These are phyloP conservation scores for Haplosporangium sp. DNA, from an alignment of 371 early-diverging fungal species.

Conservation along the genomic window DNA sequence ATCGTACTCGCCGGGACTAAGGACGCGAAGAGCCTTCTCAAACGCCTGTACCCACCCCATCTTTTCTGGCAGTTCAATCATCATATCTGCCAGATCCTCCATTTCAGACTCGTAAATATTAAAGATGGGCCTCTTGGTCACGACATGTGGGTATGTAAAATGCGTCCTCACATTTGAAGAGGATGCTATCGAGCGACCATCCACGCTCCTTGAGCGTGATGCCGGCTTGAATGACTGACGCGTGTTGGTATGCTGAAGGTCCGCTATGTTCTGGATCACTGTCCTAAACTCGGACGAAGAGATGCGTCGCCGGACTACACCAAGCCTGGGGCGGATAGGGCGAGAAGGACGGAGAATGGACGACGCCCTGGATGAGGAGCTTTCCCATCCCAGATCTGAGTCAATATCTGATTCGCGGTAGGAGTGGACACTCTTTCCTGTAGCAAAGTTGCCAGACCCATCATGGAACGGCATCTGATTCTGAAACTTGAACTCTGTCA, in stretches of 20 bases:
- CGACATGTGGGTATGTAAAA: constrained; percentile 31
- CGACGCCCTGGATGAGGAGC: constrained; percentile 28
- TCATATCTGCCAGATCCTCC: constrained; percentile 41
- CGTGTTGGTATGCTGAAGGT: constrained; percentile 21
- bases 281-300: constrained; percentile 34
- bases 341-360: constrained; percentile 15
- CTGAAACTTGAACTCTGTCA: constrained; percentile 12
- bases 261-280: constrained; percentile 46
- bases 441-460: constrained; percentile 45
- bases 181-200: constrained; percentile 1
- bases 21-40: constrained; percentile 15
- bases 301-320: constrained; percentile 11
- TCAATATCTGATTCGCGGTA: constrained; percentile 27
- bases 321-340: neutral
- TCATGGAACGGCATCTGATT: constrained; percentile 54
- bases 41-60: constrained; percentile 37
- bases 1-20: constrained; percentile 12
- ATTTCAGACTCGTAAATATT: constrained; percentile 47
- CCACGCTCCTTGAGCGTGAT: constrained; percentile 13
- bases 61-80: constrained; percentile 19
- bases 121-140: constrained; percentile 34
- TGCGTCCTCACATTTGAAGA: constrained; percentile 7
- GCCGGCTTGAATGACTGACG: constrained; percentile 1
- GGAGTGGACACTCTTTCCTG: constrained; percentile 8
- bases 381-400: constrained; percentile 31